These are phyloP conservation scores for Candida palmyrensis DNA, from an alignment of 805 yeast species.

Conservation along the genomic window DNA sequence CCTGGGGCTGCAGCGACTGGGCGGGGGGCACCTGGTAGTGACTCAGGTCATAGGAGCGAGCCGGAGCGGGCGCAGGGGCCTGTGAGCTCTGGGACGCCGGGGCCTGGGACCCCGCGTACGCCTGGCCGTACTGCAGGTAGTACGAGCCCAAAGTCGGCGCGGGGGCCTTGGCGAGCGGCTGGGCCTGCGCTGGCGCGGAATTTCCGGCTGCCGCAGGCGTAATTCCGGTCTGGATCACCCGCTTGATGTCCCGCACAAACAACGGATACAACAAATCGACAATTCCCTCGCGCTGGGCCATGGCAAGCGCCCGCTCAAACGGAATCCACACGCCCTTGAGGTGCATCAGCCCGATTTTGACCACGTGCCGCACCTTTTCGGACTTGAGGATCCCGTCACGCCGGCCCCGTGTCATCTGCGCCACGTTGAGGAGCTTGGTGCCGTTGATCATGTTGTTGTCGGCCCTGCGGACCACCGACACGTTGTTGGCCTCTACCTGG, in stretches of 20 bases:
- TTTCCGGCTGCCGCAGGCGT: conserved; percentile 19
- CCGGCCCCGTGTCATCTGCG: conserved; percentile 83
- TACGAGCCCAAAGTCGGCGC: conserved; percentile 1
- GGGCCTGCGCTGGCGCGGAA: conserved; percentile 8
- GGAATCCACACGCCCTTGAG: conserved; percentile 90
- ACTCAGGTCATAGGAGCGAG: neutral
- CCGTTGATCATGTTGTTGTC: conserved; percentile 86
- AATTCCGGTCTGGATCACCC: conserved; percentile 43
- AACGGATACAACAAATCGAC: conserved; percentile 62
- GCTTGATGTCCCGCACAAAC: conserved; percentile 69
- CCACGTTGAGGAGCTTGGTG: conserved; percentile 75
- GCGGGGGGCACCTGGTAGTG: conserved; percentile 1
- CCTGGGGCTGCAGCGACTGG: neutral
- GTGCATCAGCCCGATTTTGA: conserved; percentile 83
- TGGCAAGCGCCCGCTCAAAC: conserved; percentile 72
- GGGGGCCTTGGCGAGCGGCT: conserved; percentile 7
- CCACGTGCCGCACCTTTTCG: conserved; percentile 73
- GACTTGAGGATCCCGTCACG: conserved; percentile 79
- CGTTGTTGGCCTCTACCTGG: conserved; percentile 80
- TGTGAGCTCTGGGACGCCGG: conserved; percentile 1
- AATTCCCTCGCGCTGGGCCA: conserved; percentile 78
- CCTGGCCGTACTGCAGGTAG: conserved; percentile 3
- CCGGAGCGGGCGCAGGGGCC: conserved; percentile 2
- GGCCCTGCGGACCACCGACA: conserved; percentile 76
- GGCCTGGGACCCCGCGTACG: conserved; percentile 4